Conservation (phyloP, 2,329 filamentous ascomycete species). For the Simplicillium sp. region DNA sequence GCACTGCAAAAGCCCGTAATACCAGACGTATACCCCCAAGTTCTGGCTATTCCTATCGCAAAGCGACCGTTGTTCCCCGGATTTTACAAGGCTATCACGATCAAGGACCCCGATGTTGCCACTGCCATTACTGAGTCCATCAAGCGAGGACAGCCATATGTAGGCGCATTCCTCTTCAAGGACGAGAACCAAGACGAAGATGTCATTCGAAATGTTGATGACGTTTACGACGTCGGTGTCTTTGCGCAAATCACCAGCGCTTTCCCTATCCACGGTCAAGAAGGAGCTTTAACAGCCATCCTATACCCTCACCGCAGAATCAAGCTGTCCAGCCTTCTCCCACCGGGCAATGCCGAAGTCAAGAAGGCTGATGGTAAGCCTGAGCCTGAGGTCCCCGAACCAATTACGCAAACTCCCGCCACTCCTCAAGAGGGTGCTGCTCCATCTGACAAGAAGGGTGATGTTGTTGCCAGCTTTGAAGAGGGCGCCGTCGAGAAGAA, state of each 20-base stretch:
- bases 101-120: slow-evolving; percentile 84
- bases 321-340: slow-evolving; percentile 73
- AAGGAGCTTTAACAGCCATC: slow-evolving; percentile 80
- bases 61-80: slow-evolving; percentile 91
- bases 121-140: slow-evolving; percentile 93
- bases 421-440: slow-evolving; percentile 34
- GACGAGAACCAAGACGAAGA: slow-evolving; percentile 92
- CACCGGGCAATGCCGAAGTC: slow-evolving; percentile 46
- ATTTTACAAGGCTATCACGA: slow-evolving; percentile 98
- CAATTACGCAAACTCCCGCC: slow-evolving; percentile 44
- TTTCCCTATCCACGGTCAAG: slow-evolving; percentile 82
- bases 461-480: slow-evolving; percentile 95
- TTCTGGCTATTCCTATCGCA: slow-evolving; percentile 93
- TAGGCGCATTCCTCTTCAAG: slow-evolving; percentile 94
- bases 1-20: slow-evolving; percentile 80
- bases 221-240: slow-evolving; percentile 92
- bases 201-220: slow-evolving; percentile 78
- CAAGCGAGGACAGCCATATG: slow-evolving; percentile 92
- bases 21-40: slow-evolving; percentile 92
- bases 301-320: slow-evolving; percentile 94
- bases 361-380: slow-evolving; percentile 43
- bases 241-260: slow-evolving; percentile 97
- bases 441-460: slow-evolving; percentile 65
- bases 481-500: slow-evolving; percentile 61
- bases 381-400: slow-evolving; percentile 42